Percentiles rank a stretch among this genome's conserved stretches.
phyloP scores from a whole-genome alignment of 148 eudicot species.

The Fagopyrum tataricum region DNA sequence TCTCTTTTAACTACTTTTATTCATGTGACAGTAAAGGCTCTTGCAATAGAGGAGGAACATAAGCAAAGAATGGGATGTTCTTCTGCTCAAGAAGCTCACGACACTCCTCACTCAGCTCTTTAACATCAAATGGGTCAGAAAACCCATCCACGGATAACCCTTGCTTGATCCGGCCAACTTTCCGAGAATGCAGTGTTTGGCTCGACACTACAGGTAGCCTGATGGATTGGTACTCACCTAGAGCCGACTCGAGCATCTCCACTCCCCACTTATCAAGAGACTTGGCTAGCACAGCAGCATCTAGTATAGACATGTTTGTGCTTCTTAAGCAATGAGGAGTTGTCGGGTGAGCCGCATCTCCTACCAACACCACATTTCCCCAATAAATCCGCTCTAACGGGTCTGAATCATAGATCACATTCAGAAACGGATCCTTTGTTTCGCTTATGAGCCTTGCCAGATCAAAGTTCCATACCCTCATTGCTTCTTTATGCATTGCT shows the following conservation, averaged over 20 bases:
- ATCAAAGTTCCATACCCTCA: conserved; percentile 55
- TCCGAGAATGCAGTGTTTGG: conserved; percentile 64
- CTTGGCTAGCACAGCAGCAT: conserved; percentile 69
- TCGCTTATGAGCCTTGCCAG: conserved; percentile 45
- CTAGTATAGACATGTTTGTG: conserved; percentile 85
- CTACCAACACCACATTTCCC: conserved; percentile 69
- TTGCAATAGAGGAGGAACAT: conserved; percentile 33
- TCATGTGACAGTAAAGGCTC: neutral
- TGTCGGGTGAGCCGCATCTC: conserved; percentile 92
- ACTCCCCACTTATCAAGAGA: conserved; percentile 61
- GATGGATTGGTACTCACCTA: conserved; percentile 49
- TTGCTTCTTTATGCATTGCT: conserved; percentile 57
- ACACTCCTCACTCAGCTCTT: conserved; percentile 41
- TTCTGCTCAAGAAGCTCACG: conserved; percentile 45
- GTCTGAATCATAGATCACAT: conserved; percentile 70
- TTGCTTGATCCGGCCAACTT: conserved; percentile 69
- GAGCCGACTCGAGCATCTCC: conserved; percentile 37
- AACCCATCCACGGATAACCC: conserved; percentile 40
- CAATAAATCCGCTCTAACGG: conserved; percentile 49
- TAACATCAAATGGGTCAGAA: conserved; percentile 30
- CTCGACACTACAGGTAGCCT: conserved; percentile 46
- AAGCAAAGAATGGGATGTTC: conserved; percentile 50
- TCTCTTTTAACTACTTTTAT: too few species aligned
- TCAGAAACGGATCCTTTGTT: conserved; percentile 66
- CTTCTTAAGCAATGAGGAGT: conserved; percentile 88